These are phyloP conservation scores for Sugiyamaella sp. DNA, from an alignment of 1,139 yeast species.

Conservation along the genomic window DNA sequence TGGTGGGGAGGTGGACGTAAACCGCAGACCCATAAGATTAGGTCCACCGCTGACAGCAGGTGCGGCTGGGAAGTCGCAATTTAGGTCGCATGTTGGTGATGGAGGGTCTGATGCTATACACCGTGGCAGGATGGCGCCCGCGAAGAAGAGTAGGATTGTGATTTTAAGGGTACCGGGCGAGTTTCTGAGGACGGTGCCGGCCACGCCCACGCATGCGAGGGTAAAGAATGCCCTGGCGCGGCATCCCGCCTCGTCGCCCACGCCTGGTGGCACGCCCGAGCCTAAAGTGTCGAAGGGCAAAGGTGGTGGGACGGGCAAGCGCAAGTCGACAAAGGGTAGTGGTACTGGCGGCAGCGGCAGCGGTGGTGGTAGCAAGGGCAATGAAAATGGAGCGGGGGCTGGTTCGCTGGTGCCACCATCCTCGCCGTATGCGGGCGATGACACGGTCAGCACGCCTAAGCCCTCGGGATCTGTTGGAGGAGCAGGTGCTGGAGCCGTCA, in stretches of 20 bases:
- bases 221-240: background rate
- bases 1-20: background rate
- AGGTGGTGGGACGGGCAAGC: conserved; percentile 10
- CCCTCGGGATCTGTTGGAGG: conserved; percentile 1
- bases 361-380: background rate
- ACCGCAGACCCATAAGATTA: background rate
- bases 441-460: conserved; percentile 18
- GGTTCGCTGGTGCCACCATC: conserved; percentile 14
- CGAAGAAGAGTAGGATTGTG: conserved; percentile 33
- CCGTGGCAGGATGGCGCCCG: conserved; percentile 4
- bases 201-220: conserved; percentile 17
- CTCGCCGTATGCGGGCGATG: conserved; percentile 22
- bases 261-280: conserved; percentile 18
- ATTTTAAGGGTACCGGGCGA: conserved; percentile 38
- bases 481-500: conserved; percentile 23
- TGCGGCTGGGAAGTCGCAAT: background rate
- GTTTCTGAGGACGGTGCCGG: conserved; percentile 30
- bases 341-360: conserved; percentile 7
- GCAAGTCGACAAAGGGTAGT: conserved; percentile 2
- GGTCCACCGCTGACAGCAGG: background rate
- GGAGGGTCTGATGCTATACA: background rate
- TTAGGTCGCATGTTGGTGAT: background rate
- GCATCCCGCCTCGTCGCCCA: conserved; percentile 14
- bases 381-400: background rate
- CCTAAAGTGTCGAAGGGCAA: conserved; percentile 14